Evolutionary conservation across 78 protist species (phyloP).

Genomic region (Mantamonas sphyraenae): DNA sequence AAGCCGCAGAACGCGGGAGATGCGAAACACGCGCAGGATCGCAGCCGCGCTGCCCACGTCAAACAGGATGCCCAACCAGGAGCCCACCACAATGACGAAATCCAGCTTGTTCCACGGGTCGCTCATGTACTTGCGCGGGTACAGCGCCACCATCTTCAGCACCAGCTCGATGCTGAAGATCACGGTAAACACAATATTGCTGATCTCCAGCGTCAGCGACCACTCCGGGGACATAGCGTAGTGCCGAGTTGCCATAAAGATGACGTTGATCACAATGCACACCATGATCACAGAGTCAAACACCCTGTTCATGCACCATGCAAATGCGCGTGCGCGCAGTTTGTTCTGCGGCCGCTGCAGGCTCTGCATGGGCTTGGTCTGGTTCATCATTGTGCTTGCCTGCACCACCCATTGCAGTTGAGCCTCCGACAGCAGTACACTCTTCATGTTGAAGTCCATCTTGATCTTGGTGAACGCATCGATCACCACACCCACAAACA

Average conservation of each 20-base stretch:
- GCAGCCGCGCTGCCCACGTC: background rate
- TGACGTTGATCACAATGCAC: constrained; percentile 1
- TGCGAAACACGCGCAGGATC: constrained; percentile 8
- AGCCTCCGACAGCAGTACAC: too few relatives aligned
- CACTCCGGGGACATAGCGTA: background rate
- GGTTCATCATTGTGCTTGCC: background rate
- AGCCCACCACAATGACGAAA: background rate
- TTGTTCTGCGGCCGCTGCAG: background rate
- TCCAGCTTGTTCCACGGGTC: constrained; percentile 13
- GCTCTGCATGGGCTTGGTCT: too few relatives aligned
- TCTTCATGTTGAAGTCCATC: background rate
- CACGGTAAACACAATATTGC: background rate
- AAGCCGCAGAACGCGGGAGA: constrained; percentile 2
- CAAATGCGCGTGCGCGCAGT: background rate
- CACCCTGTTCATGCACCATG: background rate
- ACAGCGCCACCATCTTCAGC: background rate
- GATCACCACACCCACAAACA: constrained; percentile 5
- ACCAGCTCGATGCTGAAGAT: constrained; percentile 5
- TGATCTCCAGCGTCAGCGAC: background rate
- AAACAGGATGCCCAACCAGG: background rate
- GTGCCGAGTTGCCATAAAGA: background rate
- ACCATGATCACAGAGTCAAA: background rate
- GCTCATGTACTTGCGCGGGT: background rate
- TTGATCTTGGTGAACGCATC: background rate
- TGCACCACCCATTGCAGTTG: too few relatives aligned